A percentile compares a stretch with the other conserved stretches of the same genome.
Evolutionary conservation across 495 filamentous ascomycete species (phyloP).

Genomic region (Aspergillus egyptiacus): DNA sequence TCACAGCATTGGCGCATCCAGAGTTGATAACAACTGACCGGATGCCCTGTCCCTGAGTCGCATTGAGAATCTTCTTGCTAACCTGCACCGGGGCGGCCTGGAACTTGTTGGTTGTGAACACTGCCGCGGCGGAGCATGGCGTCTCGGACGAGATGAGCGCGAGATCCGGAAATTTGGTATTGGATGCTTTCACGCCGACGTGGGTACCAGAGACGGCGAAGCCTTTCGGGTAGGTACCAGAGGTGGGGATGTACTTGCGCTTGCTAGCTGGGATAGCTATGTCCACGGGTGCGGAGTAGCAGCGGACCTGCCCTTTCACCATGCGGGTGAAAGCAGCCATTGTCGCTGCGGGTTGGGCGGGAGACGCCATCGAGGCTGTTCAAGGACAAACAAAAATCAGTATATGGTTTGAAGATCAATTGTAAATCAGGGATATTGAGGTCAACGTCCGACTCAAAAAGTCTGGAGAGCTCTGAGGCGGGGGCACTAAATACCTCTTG

Average conservation of each 20-base stretch:
- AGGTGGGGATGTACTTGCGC: conserved; percentile 82
- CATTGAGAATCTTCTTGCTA: conserved; percentile 62
- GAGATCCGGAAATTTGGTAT: conserved; percentile 83
- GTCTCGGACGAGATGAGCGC: conserved; percentile 80
- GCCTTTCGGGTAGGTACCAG: conserved; percentile 81
- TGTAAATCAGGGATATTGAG: not conserved
- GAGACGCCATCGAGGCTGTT: conserved; percentile 24
- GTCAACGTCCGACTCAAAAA: not conserved
- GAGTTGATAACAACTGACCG: conserved; percentile 87
- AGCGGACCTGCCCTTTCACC: conserved; percentile 41
- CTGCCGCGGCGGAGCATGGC: conserved; percentile 87
- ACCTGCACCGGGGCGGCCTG: conserved; percentile 92
- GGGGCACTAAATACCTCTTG: conserved; percentile 10
- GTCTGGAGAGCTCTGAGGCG: not conserved
- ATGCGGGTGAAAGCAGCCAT: conserved; percentile 38
- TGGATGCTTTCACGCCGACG: conserved; percentile 88
- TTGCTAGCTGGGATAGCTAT: conserved; percentile 63
- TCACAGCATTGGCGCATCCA: conserved; percentile 96
- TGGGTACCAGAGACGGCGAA: conserved; percentile 83
- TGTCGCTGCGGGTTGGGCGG: conserved; percentile 26
- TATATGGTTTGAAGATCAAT: not conserved
- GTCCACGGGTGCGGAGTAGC: conserved; percentile 58
- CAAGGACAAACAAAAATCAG: not conserved
- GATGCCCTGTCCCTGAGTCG: conserved; percentile 61
- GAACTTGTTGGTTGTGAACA: conserved; percentile 98